Conservation (phyloP, 176 grass and related monocot genomes). For the Elymus sibiricus region DNA sequence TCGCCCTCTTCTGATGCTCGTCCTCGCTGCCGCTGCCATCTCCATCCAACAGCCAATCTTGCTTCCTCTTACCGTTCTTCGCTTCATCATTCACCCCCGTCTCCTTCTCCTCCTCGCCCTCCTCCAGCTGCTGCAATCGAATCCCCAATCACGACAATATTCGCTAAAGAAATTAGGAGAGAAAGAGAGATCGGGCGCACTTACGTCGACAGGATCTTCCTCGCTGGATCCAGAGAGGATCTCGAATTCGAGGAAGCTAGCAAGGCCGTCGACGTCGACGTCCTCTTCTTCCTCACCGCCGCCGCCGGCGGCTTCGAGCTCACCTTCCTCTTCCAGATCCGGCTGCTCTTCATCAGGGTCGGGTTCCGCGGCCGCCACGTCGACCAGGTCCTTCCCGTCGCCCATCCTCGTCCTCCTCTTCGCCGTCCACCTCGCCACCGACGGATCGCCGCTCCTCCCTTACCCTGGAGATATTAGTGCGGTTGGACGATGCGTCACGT, state of each 20-base stretch:
- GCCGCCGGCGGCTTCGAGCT: neutral
- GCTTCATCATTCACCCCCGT: neutral
- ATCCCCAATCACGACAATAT: neutral
- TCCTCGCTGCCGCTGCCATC: slow-evolving; percentile 24
- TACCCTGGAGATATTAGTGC: slow-evolving; percentile 41
- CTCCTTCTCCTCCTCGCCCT: neutral
- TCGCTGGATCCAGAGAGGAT: slow-evolving; percentile 60
- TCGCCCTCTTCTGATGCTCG: slow-evolving; percentile 40
- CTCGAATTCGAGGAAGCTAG: slow-evolving; percentile 81
- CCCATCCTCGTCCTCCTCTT: slow-evolving; percentile 26
- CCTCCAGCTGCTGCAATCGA: neutral
- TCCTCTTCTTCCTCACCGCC: slow-evolving; percentile 31
- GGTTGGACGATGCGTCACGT: slow-evolving; percentile 36
- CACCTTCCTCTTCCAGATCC: neutral
- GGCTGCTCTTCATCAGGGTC: neutral
- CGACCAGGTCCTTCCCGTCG: neutral
- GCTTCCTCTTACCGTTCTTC: slow-evolving; percentile 33
- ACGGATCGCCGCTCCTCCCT: slow-evolving; percentile 26
- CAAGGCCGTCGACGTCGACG: slow-evolving; percentile 71
- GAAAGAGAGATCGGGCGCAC: neutral
- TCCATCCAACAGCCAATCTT: neutral
- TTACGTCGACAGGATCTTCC: slow-evolving; percentile 28
- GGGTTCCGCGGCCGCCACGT: neutral
- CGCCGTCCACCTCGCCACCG: slow-evolving; percentile 18
- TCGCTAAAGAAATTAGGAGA: neutral